Conservation (phyloP, 2,329 filamentous ascomycete genomes). For the Cytospora paraplurivora region DNA sequence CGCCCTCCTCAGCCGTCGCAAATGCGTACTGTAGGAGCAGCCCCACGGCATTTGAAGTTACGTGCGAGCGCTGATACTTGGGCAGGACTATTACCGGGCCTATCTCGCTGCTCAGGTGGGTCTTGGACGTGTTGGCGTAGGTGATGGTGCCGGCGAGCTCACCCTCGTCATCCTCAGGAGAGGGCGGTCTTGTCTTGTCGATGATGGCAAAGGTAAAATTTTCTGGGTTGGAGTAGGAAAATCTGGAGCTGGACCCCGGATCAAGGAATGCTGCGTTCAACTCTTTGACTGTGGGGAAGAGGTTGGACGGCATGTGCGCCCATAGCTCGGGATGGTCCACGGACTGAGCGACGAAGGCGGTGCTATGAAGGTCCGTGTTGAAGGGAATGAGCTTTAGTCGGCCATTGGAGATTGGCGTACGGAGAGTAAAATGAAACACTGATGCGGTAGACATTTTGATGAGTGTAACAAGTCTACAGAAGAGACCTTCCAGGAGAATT, state of each 20-base stretch:
- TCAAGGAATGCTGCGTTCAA: conserved; percentile 28
- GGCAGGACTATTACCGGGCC: conserved; percentile 42
- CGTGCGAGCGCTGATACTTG: conserved; percentile 40
- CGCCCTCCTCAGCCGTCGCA: conserved; percentile 26
- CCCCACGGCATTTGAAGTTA: conserved; percentile 39
- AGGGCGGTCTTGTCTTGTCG: conserved; percentile 35
- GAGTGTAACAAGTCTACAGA: accelerated
- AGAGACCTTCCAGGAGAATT: too few species aligned
- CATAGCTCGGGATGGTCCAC: conserved; percentile 30
- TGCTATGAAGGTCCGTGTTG: conserved; percentile 30
- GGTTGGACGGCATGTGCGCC: conserved; percentile 30
- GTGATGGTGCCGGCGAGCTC: conserved; percentile 36
- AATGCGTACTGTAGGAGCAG: conserved; percentile 39
- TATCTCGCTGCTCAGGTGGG: conserved; percentile 34
- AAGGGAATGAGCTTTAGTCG: conserved; percentile 31
- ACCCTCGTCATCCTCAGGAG: conserved; percentile 35
- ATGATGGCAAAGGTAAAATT: conserved; percentile 34
- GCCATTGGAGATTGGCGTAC: conserved; percentile 31
- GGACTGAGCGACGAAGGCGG: conserved; percentile 20
- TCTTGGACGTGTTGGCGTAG: conserved; percentile 33
- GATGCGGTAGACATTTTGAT: neutral
- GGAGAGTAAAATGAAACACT: conserved; percentile 21
- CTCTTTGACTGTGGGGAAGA: conserved; percentile 28
- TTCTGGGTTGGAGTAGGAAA: conserved; percentile 22
- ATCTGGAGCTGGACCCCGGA: conserved; percentile 3